Conservation (phyloP, 2,329 filamentous ascomycete species). For the Aspergillus sclerotialis region DNA sequence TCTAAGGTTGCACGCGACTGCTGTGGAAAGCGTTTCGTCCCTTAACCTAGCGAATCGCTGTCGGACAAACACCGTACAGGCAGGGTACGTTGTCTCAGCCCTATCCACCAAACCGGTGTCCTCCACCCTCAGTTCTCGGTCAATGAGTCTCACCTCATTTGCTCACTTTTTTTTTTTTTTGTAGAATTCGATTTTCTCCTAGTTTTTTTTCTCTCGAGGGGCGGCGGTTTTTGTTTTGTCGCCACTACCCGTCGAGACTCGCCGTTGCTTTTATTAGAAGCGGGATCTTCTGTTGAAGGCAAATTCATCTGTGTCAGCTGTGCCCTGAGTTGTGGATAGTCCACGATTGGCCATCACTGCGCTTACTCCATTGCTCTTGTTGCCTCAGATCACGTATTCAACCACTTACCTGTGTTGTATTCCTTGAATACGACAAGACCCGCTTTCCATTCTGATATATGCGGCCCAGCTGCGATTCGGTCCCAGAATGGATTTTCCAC, state of each 20-base stretch:
- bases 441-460: slow-evolving; percentile 11
- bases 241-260: too few relatives aligned
- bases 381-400: not conserved
- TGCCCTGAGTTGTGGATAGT: too few relatives aligned
- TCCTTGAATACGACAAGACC: slow-evolving; percentile 7
- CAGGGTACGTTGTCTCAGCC: not conserved
- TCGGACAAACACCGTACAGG: too few relatives aligned
- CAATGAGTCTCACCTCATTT: too few relatives aligned
- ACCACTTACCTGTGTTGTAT: slow-evolving; percentile 1
- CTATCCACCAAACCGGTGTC: too few relatives aligned
- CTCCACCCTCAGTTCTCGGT: too few relatives aligned
- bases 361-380: slow-evolving; percentile 6
- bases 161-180: not conserved
- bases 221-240: not conserved
- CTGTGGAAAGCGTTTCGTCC: slow-evolving; percentile 5
- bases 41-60: slow-evolving; percentile 6
- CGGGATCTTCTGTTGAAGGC: slow-evolving; percentile 13
- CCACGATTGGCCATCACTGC: slow-evolving; percentile 8
- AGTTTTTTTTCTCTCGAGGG: not conserved
- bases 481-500: slow-evolving; percentile 40
- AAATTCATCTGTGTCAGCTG: too few relatives aligned
- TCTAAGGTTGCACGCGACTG: slow-evolving; percentile 9
- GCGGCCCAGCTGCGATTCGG: not conserved
- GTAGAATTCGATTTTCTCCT: not conserved
- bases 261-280: too few relatives aligned